Conservation (phyloP, 108 stramenopile species). For the Cafeteria roenbergensis region DNA sequence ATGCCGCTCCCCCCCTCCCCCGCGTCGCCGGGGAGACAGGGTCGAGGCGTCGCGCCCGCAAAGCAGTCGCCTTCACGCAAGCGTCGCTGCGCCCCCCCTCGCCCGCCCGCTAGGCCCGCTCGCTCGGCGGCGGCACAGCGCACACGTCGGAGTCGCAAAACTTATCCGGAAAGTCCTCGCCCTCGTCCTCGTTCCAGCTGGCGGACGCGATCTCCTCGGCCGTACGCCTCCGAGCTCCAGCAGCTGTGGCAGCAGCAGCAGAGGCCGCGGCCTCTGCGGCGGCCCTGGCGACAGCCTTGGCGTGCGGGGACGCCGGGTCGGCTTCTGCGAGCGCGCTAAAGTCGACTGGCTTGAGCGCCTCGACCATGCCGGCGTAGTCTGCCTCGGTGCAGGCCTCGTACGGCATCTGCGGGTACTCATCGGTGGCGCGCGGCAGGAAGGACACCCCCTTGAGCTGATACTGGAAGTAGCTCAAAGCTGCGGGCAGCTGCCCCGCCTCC, state of each 20-base stretch:
- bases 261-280: neutral
- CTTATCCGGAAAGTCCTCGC: neutral
- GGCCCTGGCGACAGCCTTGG: neutral
- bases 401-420: constrained; percentile 40
- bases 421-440: constrained; percentile 20
- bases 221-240: too few relatives aligned
- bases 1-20: too few relatives aligned
- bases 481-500: constrained; percentile 33
- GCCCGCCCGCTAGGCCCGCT: too few relatives aligned
- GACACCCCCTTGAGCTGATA: constrained; percentile 47
- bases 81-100: too few relatives aligned
- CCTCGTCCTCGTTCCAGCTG: too few relatives aligned
- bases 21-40: too few relatives aligned
- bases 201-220: too few relatives aligned
- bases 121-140: neutral
- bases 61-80: too few relatives aligned
- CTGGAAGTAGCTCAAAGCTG: constrained; percentile 44
- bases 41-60: too few relatives aligned
- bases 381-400: constrained; percentile 21
- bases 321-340: neutral
- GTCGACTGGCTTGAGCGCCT: neutral
- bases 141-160: neutral
- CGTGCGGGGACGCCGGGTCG: neutral
- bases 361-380: constrained; percentile 3
- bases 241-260: too few relatives aligned